phyloP scores from a whole-genome alignment of 306 rosid genomes.

The Medicago arabica region DNA sequence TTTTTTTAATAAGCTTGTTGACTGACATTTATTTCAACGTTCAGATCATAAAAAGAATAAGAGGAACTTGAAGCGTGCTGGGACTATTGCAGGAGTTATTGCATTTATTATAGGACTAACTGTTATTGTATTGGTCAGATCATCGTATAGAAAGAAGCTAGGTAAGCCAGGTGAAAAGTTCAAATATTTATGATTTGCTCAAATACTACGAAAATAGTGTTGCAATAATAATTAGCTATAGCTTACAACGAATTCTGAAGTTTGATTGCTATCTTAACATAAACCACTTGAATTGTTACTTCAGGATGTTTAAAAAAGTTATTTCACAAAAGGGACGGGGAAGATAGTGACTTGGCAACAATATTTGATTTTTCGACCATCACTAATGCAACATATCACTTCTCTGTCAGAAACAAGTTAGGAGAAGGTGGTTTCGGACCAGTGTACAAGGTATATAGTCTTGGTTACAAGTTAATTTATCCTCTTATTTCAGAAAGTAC shows the following conservation, averaged over 20 bases:
- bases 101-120: slow-evolving; percentile 3
- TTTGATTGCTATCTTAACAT: background rate
- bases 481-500: background rate
- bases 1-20: background rate
- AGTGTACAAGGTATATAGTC: background rate
- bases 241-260: background rate
- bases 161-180: background rate
- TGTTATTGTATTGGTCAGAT: background rate
- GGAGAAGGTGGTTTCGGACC: background rate
- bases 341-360: background rate
- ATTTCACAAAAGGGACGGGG: background rate
- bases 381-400: background rate
- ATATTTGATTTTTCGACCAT: slow-evolving; percentile 27
- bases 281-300: background rate
- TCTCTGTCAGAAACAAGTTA: background rate
- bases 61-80: slow-evolving; percentile 14
- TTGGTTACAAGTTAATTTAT: background rate
- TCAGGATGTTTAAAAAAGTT: background rate
- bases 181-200: background rate
- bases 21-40: background rate
- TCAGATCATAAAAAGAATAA: slow-evolving; percentile 16
- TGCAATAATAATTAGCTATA: too few species aligned
- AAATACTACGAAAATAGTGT: background rate
- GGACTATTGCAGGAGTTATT: slow-evolving; percentile 7
- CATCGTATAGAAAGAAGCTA: slow-evolving; percentile 4